Evolutionary conservation across 2,329 filamentous ascomycete genomes (phyloP).

Genomic region (Sarocladium oryzae): DNA sequence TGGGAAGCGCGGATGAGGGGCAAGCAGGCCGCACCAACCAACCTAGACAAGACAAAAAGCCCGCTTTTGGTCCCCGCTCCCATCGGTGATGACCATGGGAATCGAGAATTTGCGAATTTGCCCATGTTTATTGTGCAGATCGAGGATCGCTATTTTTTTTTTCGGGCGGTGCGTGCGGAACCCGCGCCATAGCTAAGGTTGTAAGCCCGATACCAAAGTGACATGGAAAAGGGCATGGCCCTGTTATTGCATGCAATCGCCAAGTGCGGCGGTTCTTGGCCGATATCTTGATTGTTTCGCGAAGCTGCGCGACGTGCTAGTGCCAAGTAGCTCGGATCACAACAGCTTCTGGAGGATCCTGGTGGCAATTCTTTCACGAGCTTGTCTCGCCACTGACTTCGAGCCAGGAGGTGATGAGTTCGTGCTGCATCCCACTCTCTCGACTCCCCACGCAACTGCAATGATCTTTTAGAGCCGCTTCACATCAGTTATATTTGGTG

Average conservation of each 20-base stretch:
- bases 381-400: no score
- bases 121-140: slow-evolving; percentile 5
- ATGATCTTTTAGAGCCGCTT: no score
- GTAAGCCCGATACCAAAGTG: neutral
- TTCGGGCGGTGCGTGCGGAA: neutral
- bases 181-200: neutral
- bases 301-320: no score
- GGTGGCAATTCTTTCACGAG: no score
- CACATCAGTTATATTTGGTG: no score
- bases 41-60: neutral
- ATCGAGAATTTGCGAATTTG: slow-evolving; percentile 8
- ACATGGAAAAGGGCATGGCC: neutral
- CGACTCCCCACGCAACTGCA: no score
- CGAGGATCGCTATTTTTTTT: neutral
- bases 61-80: slow-evolving; percentile 1
- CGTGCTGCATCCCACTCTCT: no score
- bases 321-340: no score
- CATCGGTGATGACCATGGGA: slow-evolving; percentile 7
- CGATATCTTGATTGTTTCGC: neutral
- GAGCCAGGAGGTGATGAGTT: no score
- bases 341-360: no score
- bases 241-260: slow-evolving; percentile 1
- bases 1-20: neutral
- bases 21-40: no score
- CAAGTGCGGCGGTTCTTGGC: neutral